Conservation (phyloP, 1,139 yeast genomes). For the Eremothecium coryli region DNA sequence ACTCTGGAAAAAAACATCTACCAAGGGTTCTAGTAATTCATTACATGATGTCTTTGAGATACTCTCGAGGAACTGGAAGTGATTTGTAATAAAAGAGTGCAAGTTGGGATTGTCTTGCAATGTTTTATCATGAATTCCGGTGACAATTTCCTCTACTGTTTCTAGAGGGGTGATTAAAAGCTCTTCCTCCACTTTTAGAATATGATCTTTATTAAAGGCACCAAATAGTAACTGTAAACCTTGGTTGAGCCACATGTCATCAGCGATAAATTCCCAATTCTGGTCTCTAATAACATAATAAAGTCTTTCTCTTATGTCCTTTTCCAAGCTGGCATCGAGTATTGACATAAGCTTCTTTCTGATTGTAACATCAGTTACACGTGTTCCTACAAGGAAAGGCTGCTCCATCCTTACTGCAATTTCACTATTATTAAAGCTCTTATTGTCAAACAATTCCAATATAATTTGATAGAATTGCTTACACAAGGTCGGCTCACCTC, state of each 20-base stretch:
- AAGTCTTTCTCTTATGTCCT: slow-evolving; percentile 67
- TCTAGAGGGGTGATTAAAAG: slow-evolving; percentile 49
- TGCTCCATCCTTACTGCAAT: slow-evolving; percentile 94
- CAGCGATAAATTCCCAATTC: slow-evolving; percentile 93
- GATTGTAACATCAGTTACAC: slow-evolving; percentile 66
- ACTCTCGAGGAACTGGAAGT: slow-evolving; percentile 41
- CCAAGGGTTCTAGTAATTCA: slow-evolving; percentile 58
- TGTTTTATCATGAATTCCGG: slow-evolving; percentile 14
- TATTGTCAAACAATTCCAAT: slow-evolving; percentile 80
- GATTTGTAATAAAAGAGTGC: slow-evolving; percentile 39
- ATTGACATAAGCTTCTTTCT: slow-evolving; percentile 75
- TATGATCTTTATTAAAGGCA: slow-evolving; percentile 49
- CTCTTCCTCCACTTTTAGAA: slow-evolving; percentile 41
- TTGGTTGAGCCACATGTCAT: slow-evolving; percentile 90
- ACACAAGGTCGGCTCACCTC: slow-evolving; percentile 76
- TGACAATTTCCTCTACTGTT: slow-evolving; percentile 36
- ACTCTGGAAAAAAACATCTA: slow-evolving; percentile 76
- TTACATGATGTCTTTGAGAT: slow-evolving; percentile 44
- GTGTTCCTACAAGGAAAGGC: slow-evolving; percentile 90
- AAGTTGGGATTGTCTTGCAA: slow-evolving; percentile 16
- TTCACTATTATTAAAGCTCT: slow-evolving; percentile 72
- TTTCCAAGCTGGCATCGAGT: slow-evolving; percentile 70
- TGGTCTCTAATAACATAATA: slow-evolving; percentile 84
- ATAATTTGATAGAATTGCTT: slow-evolving; percentile 79
- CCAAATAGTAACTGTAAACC: slow-evolving; percentile 83